A percentile compares a stretch with the other conserved stretches of the same genome.
Conservation (phyloP, 306 rosid genomes). For the Cyamopsis tetragonoloba region DNA sequence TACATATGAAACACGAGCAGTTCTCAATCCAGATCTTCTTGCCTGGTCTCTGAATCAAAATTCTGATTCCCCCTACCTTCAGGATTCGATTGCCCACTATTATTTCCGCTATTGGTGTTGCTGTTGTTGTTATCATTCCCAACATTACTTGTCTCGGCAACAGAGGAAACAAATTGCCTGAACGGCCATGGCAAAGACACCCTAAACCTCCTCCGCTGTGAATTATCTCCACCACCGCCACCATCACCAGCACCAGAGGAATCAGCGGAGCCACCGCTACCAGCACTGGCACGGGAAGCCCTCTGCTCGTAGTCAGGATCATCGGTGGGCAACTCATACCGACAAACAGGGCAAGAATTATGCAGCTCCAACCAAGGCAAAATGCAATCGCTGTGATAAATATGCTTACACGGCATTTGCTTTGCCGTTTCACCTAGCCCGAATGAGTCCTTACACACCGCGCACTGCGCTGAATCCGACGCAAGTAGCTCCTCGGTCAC, state of each 20-base stretch:
- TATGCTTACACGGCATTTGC: constrained; percentile 88
- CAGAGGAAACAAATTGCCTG: constrained; percentile 41
- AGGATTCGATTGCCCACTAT: constrained; percentile 48
- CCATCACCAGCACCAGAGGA: background rate
- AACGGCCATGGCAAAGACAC: constrained; percentile 62
- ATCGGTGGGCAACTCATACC: constrained; percentile 83
- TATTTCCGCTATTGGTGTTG: constrained; percentile 28
- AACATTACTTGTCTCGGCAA: constrained; percentile 66
- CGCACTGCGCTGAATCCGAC: constrained; percentile 81
- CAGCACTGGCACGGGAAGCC: constrained; percentile 16
- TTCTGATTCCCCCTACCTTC: constrained; percentile 61
- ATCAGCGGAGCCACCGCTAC: constrained; percentile 22
- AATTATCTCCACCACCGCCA: constrained; percentile 12
- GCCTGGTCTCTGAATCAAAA: constrained; percentile 74
- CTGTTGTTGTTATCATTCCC: constrained; percentile 33
- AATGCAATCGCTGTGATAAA: constrained; percentile 78
- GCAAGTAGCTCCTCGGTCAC: constrained; percentile 57
- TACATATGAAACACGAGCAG: constrained; percentile 39
- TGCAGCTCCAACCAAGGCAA: constrained; percentile 86
- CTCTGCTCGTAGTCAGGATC: constrained; percentile 79
- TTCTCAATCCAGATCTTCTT: constrained; percentile 87
- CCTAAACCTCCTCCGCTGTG: constrained; percentile 56
- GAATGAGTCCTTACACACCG: constrained; percentile 86
- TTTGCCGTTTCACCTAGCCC: constrained; percentile 63
- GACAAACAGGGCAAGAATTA: constrained; percentile 94